These are phyloP conservation scores for Apostasia shenzhenica DNA, from an alignment of 106 monocot species.

Conservation along the genomic window DNA sequence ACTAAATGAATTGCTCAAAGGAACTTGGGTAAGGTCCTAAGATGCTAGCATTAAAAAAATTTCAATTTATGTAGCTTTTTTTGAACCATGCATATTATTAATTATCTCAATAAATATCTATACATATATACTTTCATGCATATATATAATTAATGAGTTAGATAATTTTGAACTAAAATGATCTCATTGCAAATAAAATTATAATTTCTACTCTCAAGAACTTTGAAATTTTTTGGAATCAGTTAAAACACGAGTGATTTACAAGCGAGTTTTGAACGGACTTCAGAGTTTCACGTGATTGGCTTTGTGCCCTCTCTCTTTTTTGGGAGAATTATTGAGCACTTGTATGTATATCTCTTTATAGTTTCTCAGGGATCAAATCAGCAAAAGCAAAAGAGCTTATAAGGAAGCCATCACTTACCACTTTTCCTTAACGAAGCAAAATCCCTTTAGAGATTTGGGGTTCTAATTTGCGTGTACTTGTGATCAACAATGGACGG, in stretches of 20 bases:
- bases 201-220: background rate
- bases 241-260: background rate
- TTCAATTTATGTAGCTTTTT: too few relatives aligned
- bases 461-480: slow-evolving; percentile 7
- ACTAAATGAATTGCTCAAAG: too few relatives aligned
- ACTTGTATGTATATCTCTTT: background rate
- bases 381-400: background rate
- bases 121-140: too few relatives aligned
- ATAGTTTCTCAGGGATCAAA: slow-evolving; percentile 1
- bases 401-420: background rate
- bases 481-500: slow-evolving; percentile 5
- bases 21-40: too few relatives aligned
- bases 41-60: too few relatives aligned
- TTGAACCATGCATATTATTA: too few relatives aligned
- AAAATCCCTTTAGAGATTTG: slow-evolving; percentile 10
- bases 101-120: too few relatives aligned
- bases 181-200: too few relatives aligned
- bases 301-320: background rate
- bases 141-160: too few relatives aligned
- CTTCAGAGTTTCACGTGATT: background rate
- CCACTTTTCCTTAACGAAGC: slow-evolving; percentile 1
- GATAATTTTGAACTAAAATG: too few relatives aligned
- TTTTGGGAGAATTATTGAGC: background rate
- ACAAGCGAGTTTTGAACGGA: background rate
- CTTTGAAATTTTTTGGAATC: background rate